These are phyloP conservation scores for Cinnamomum chago DNA, from an alignment of 164 flowering plant genomes.

Conservation along the genomic window DNA sequence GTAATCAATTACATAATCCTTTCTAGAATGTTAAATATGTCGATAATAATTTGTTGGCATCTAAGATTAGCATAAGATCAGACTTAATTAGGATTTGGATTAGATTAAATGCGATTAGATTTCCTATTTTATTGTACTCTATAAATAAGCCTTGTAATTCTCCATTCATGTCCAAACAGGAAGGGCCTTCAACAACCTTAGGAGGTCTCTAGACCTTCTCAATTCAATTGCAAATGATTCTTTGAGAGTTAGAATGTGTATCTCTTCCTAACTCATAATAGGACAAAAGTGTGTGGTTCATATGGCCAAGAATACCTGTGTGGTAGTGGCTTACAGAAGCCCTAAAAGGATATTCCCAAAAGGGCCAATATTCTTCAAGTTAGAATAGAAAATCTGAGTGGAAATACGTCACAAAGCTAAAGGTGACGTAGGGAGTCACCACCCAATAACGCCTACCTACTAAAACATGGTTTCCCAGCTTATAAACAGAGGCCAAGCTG, in stretches of 20 bases:
- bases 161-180: too few species aligned
- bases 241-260: slow-evolving; percentile 2
- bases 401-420: slow-evolving; percentile 7
- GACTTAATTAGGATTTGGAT: too few species aligned
- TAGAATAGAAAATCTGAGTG: background rate
- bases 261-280: background rate
- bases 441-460: slow-evolving; percentile 10
- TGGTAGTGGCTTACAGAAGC: slow-evolving; percentile 1
- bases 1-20: too few species aligned
- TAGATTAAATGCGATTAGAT: too few species aligned
- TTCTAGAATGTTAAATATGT: too few species aligned
- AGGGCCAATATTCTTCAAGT: slow-evolving; percentile 1
- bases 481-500: slow-evolving; percentile 5
- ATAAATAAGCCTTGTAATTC: too few species aligned
- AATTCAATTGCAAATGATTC: background rate
- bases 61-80: too few species aligned
- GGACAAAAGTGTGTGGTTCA: background rate
- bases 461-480: slow-evolving; percentile 4
- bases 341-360: slow-evolving; percentile 3
- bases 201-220: background rate
- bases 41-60: too few species aligned
- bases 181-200: background rate
- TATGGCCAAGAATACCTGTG: slow-evolving; percentile 7
- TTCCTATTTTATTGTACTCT: too few species aligned
- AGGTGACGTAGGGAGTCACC: slow-evolving; percentile 10